Evolutionary conservation across 805 yeast genomes (phyloP).

Genomic region (Candida nemodendra): DNA sequence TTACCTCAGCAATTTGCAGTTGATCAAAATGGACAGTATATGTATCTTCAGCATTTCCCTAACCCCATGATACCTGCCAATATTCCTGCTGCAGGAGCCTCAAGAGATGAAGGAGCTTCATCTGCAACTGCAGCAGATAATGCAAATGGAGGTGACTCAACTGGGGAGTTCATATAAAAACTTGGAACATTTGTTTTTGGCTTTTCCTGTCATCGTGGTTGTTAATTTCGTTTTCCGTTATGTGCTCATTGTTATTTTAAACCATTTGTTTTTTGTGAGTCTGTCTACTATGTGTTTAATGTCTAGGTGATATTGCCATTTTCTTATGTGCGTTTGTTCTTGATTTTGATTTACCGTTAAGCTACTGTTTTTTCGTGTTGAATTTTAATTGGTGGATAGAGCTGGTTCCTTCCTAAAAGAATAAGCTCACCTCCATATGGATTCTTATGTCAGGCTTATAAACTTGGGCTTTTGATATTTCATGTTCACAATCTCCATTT

Average conservation of each 20-base stretch:
- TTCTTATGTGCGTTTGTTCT: background rate
- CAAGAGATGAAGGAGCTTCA: slow-evolving; percentile 4
- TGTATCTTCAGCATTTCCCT: slow-evolving; percentile 28
- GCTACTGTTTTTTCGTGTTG: too few species aligned
- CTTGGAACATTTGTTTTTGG: slow-evolving; percentile 1
- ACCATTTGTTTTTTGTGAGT: too few species aligned
- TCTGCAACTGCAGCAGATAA: slow-evolving; percentile 1
- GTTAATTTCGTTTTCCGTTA: slow-evolving; percentile 1
- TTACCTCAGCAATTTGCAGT: slow-evolving; percentile 24
- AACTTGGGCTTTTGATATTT: too few species aligned
- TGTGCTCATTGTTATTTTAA: background rate
- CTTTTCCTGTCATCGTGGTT: slow-evolving; percentile 1
- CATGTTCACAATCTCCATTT: too few species aligned
- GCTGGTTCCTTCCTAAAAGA: too few species aligned
- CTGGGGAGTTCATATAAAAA: slow-evolving; percentile 8
- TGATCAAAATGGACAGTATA: slow-evolving; percentile 31
- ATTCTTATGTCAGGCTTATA: too few species aligned
- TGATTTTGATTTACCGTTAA: background rate
- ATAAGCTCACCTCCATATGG: too few species aligned
- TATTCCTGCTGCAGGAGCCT: slow-evolving; percentile 2
- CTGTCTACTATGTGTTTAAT: background rate
- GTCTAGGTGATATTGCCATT: background rate
- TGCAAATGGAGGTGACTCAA: slow-evolving; percentile 3
- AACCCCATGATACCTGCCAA: slow-evolving; percentile 16
- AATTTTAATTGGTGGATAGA: too few species aligned